Evolutionary conservation across 2,329 filamentous ascomycete species (phyloP), one percentile per base, ranked within the genome.

Genomic region (Ophiostoma ulmi): DNA sequence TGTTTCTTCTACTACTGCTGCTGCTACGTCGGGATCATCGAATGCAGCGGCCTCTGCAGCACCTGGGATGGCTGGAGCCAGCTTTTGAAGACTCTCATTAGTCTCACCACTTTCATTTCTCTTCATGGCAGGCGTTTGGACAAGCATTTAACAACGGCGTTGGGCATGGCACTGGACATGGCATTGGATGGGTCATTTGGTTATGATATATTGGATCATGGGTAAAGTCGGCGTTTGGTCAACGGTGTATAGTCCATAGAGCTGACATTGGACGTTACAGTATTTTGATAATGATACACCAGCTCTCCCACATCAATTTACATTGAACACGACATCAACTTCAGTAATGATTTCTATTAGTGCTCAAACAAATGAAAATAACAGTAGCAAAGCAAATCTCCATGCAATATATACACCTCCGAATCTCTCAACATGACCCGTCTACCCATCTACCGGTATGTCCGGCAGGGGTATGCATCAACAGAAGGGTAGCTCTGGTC

Each of bases 401-500:
- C 55, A 71, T 69, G 70, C 61, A 35, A 55, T 71, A 71, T 71
- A 65, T 72, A 73, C 70, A 71, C 44, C 26, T 38, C 35, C 31
- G 31, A 31, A 31, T 31, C 31, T 31, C 35, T 14, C 61, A 39
- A 11, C 52, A 20, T 14, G 13, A 17, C 44, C 44, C 5, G 17
- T 52, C 61, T 4, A 70, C 44, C 17, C 3, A 41, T 38, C 31
- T 74, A 1, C 22, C 69, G 79, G 79, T 90, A 90, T 44, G 82
- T 84, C 77, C 88, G 84, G 83, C 87, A 90, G 68, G 87, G 88
- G 78, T 90, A 90, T 74, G 86, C 88, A 20, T 22, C 3, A 1
- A 22, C 14, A 14, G 14, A 35, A 3, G 86, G 82, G 80, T 97
- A 97, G 72, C 90, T 86, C 77, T 90, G 86, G 77, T 94, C 89